Conservation (phyloP, 768 basidiomycete genomes). For the Lyophyllum decastes region DNA sequence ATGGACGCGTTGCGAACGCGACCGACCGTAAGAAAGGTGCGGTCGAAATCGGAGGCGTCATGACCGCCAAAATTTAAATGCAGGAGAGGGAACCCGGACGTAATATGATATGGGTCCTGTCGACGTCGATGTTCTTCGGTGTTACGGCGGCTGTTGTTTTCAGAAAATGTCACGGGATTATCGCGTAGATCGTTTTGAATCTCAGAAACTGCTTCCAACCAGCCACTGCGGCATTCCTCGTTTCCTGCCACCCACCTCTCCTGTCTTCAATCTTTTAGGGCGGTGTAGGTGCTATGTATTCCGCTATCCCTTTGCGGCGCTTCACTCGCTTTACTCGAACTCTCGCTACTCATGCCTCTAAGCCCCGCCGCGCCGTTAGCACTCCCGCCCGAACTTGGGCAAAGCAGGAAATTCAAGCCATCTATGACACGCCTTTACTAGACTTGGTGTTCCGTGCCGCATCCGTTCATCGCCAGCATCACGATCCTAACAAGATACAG, state of each 20-base stretch:
- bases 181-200: background rate
- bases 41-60: too few relatives aligned
- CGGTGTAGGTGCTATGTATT: conserved; percentile 36
- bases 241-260: background rate
- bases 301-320: conserved; percentile 27
- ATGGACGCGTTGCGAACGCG: background rate
- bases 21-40: background rate
- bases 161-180: background rate
- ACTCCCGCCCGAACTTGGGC: conserved; percentile 65
- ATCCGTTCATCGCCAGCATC: conserved; percentile 79
- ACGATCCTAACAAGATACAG: conserved; percentile 90
- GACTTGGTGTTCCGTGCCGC: conserved; percentile 90
- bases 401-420: conserved; percentile 76
- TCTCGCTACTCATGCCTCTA: conserved; percentile 62
- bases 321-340: conserved; percentile 39
- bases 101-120: too few relatives aligned
- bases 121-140: too few relatives aligned
- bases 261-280: background rate
- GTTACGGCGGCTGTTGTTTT: background rate
- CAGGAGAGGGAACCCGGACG: too few relatives aligned
- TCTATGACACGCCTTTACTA: conserved; percentile 85
- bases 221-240: background rate
- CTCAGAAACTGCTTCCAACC: background rate
- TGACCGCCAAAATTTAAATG: too few relatives aligned
- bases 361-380: conserved; percentile 19